phyloP scores from a whole-genome alignment of 2,329 filamentous ascomycete genomes.

The Colletotrichum abscissum region DNA sequence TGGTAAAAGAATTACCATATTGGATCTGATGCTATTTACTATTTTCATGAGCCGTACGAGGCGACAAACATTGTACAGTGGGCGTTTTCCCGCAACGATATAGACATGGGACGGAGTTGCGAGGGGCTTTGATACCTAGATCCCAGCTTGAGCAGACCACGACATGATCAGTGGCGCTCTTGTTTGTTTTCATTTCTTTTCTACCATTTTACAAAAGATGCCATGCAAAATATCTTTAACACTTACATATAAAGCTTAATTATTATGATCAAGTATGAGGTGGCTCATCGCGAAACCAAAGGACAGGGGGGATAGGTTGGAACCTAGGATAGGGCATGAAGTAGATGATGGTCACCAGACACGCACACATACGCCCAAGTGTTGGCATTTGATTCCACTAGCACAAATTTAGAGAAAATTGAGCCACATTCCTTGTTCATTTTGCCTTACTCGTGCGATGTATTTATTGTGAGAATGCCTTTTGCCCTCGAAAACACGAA shows the following conservation, averaged over 20 bases:
- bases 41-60: constrained; percentile 25
- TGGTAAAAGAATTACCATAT: constrained; percentile 62
- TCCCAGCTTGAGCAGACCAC: constrained; percentile 21
- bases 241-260: constrained; percentile 27
- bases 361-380: neutral
- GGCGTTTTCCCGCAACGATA: constrained; percentile 26
- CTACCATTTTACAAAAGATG: neutral
- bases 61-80: constrained; percentile 23
- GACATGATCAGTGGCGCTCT: constrained; percentile 10
- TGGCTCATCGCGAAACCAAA: neutral
- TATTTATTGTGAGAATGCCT: neutral
- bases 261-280: neutral
- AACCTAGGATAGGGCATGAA: constrained; percentile 1
- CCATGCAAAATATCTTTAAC: constrained; percentile 3
- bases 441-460: too few species aligned
- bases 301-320: neutral
- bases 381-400: constrained; percentile 7
- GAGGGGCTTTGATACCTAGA: constrained; percentile 30
- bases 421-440: neutral
- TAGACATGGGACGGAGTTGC: constrained; percentile 35
- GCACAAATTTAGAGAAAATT: constrained; percentile 8
- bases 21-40: neutral
- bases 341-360: constrained; percentile 4
- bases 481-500: neutral
- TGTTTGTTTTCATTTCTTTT: constrained; percentile 1